Conservation (phyloP, 2,329 filamentous ascomycete species). For the Pseudogymnoascus sp. region DNA sequence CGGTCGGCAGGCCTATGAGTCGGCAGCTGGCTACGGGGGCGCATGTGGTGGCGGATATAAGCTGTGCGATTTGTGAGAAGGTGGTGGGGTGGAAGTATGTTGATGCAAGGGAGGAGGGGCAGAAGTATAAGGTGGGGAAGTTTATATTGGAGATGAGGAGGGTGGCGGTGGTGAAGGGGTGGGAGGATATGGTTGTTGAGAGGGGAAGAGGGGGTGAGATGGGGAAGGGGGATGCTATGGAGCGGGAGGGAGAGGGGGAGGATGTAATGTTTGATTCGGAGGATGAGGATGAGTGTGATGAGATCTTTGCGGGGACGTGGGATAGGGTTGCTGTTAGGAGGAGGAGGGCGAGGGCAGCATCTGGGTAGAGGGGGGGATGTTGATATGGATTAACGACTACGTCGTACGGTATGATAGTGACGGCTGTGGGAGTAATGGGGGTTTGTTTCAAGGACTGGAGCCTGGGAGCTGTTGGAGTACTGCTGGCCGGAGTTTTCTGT, state of each 20-base stretch:
- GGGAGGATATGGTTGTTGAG: slow-evolving; percentile 37
- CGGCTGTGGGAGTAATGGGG: neutral
- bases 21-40: slow-evolving; percentile 52
- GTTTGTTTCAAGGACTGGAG: neutral
- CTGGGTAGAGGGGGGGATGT: neutral
- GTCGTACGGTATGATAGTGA: neutral
- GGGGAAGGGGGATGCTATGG: slow-evolving; percentile 10
- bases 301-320: slow-evolving; percentile 55
- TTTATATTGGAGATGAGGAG: slow-evolving; percentile 56
- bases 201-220: slow-evolving; percentile 14
- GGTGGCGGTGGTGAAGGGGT: slow-evolving; percentile 42
- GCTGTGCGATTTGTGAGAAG: slow-evolving; percentile 44
- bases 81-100: slow-evolving; percentile 63
- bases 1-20: slow-evolving; percentile 44
- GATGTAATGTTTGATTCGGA: slow-evolving; percentile 51
- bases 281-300: slow-evolving; percentile 59
- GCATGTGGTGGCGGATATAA: slow-evolving; percentile 57
- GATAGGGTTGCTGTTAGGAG: slow-evolving; percentile 36
- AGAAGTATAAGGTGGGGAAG: slow-evolving; percentile 61
- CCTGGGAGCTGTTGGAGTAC: neutral
- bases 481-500: neutral
- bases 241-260: slow-evolving; percentile 18
- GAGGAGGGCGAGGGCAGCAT: slow-evolving; percentile 17
- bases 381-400: neutral
- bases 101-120: slow-evolving; percentile 48